These are phyloP conservation scores for Protomyces macrosporus DNA, from an alignment of 1,139 yeast species.

Conservation along the genomic window DNA sequence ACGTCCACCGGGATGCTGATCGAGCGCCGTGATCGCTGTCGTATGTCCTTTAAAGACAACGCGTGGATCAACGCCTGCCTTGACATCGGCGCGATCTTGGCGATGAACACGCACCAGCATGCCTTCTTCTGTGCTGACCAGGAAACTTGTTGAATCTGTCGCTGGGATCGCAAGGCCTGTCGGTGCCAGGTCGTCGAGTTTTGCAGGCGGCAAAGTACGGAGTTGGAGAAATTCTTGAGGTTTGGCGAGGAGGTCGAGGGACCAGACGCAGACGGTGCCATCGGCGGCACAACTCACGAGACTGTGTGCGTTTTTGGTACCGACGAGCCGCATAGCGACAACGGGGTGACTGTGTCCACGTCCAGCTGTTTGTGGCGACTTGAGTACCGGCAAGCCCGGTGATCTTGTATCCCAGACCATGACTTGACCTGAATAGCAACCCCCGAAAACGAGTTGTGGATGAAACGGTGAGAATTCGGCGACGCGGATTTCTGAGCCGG, in stretches of 20 bases:
- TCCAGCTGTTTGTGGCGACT: constrained; percentile 36
- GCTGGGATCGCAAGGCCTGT: constrained; percentile 37
- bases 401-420: constrained; percentile 46
- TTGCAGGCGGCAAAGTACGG: constrained; percentile 34
- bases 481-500: constrained; percentile 45
- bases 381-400: constrained; percentile 37
- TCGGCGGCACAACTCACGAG: constrained; percentile 46
- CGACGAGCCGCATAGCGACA: constrained; percentile 40
- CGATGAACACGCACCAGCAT: constrained; percentile 44
- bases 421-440: constrained; percentile 49
- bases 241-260: constrained; percentile 44
- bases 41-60: constrained; percentile 39
- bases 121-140: constrained; percentile 50
- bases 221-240: constrained; percentile 36
- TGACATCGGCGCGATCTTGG: constrained; percentile 39
- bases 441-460: constrained; percentile 43
- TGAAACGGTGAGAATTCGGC: constrained; percentile 43
- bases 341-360: constrained; percentile 46
- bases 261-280: constrained; percentile 48
- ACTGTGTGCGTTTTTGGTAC: constrained; percentile 39
- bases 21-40: constrained; percentile 41
- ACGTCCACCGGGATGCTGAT: constrained; percentile 36
- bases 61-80: constrained; percentile 39
- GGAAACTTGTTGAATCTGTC: constrained; percentile 41
- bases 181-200: constrained; percentile 26